Base-by-base conservation (phyloP, 1,139 yeast species). In the Nakaseomyces bracarensis region DNA sequence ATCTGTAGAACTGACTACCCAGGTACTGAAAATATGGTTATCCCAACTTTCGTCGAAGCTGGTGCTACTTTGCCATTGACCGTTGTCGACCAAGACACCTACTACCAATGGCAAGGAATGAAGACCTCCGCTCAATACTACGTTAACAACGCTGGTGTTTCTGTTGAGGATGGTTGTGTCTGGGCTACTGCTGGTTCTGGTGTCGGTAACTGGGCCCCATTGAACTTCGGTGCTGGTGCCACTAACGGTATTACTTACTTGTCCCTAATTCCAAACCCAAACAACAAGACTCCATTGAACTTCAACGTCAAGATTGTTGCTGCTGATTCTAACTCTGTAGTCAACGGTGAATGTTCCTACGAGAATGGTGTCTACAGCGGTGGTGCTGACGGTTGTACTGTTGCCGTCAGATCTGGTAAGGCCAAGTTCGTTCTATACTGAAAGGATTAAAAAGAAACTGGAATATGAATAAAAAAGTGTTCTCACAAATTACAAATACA, bases 151-250 rank as follows among this genome's bases (percentile, higher is more conserved):
- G 96, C 96, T 44, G 96, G 96, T 70, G 87, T 87, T 51, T 73
- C 82, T 46, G 77, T 75, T 61, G 78, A 78, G 64, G 87, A 85
- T 50, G 97, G 96, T 54, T 89, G 97, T 72, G 66, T 82, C 56
- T 89, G 97, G 97, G 95, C 96, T 63, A 64, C 76, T 38, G 58
- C 72, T 13, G 85, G 87, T 49, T 71, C 85, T 36, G 86, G 83
- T 57, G 68, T 82, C 51, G 97, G 97, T 68, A 89, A 89, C 82
- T 91, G 95, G 95, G 95, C 97, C 52, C 97, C 97, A 57, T 73
- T 91, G 56, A 84, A 81, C 69, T 75, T 89, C 56, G 97, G 97
- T 64, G 85, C 96, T 47, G 96, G 97, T 60, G 71, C 72, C 68
- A 72, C 82, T 50, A 68, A 68, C 54, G 95, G 95, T 53, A 70